Conservation (phyloP, 1,284 basidiomycete species). For the Trametes versicolor region DNA sequence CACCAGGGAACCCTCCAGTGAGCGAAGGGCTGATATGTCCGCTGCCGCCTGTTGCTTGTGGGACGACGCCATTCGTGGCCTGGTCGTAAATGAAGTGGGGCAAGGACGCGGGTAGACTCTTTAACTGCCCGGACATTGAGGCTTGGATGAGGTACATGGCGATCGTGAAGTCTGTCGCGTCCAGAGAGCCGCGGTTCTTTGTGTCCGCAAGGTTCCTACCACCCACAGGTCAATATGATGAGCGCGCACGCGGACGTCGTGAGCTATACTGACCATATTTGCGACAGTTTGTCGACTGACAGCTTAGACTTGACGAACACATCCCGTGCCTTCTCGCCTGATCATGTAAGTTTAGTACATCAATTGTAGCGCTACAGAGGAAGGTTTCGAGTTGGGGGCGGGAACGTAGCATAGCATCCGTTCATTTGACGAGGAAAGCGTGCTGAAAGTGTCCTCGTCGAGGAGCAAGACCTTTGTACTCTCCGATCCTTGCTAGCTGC, state of each 20-base stretch:
- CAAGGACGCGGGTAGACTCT: slow-evolving; percentile 79
- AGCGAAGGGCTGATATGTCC: slow-evolving; percentile 62
- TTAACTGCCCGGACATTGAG: slow-evolving; percentile 84
- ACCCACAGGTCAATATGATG: slow-evolving; percentile 2
- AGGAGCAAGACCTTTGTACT: no score
- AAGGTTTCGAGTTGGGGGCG: no score
- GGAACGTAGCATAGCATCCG: no score
- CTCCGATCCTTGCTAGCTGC: no score
- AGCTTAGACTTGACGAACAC: slow-evolving; percentile 96
- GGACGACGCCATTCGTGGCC: slow-evolving; percentile 63
- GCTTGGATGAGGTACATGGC: slow-evolving; percentile 98
- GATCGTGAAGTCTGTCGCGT: slow-evolving; percentile 93
- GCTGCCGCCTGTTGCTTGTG: slow-evolving; percentile 71
- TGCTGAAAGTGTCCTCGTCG: no score
- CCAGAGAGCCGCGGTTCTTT: slow-evolving; percentile 90
- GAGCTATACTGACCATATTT: slow-evolving; percentile 84
- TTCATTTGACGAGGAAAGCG: no score
- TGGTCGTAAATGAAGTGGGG: slow-evolving; percentile 95
- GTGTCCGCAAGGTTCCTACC: slow-evolving; percentile 93
- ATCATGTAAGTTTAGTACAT: slow-evolving; percentile 19
- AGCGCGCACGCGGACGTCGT: not conserved
- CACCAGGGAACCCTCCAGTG: slow-evolving; percentile 48
- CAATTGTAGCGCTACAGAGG: no score
- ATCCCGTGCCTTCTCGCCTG: slow-evolving; percentile 91
- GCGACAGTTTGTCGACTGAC: slow-evolving; percentile 88